Evolutionary conservation across 768 basidiomycete species (phyloP), one percentile per base, ranked within the genome.

Genomic region (Russula olivacea): DNA sequence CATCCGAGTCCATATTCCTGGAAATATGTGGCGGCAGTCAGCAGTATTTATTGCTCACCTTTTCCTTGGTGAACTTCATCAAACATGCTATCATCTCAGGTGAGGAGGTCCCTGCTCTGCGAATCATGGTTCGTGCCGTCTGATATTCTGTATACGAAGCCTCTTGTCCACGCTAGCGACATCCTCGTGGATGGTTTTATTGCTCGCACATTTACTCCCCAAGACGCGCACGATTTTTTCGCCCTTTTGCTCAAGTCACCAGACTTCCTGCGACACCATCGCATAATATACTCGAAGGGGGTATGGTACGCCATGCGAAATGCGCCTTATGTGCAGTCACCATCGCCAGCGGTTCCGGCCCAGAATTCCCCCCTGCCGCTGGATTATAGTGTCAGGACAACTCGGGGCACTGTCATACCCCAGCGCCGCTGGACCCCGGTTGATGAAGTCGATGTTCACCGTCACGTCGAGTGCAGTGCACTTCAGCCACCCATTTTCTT

Each of bases 401-500:
- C 53, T 1, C 38, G 15, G 5, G 63, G 63, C 21, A 64, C 63
- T 12, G 40, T 64, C 1, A 40, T 64, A 17, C 63, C 58, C 11
- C 63, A 64, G 17, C 19, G 17, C 4, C 63, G 63, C 55, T 59
- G 63, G 63, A 4, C 7, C 1, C 63, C 63, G 17, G 21, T 21
- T 11, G 47, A 59, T 28, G 28, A 41, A 1, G 58, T 49, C 38
- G 63, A 64, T 17, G 10, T 59, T 15, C 58, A 38, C 10, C 58
- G 63, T 11, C 30, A 49, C 25, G 53, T 59, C 17, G 25, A 25
- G 17, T 21, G 23, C 3, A 47, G 52, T 17, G 5, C 8, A 1
- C 58, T 64, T 43, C 52, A 50, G 32, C 52, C 55, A 4, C 63
- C 63, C 1, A 45, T 59, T 2, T 64, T 55, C 53, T 64, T 64